Conservation (phyloP, 176 grass and related monocot genomes). For the Oropetium thomaeum region DNA sequence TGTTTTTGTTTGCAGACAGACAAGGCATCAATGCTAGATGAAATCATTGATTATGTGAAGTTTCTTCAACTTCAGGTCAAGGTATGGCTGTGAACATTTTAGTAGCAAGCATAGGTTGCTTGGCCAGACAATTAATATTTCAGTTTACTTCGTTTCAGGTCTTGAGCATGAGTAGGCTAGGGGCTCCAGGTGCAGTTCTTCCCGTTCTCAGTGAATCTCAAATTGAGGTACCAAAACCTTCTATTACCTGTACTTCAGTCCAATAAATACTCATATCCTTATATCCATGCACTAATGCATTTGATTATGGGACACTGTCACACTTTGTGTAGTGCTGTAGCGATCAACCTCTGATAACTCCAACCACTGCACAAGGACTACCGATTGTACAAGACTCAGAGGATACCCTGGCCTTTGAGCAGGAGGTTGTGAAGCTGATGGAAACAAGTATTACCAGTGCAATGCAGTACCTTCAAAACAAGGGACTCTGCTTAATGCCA, state of each 20-base stretch:
- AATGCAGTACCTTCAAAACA: conserved; percentile 86
- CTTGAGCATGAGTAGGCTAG: conserved; percentile 89
- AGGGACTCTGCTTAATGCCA: conserved; percentile 83
- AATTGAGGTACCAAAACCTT: conserved; percentile 47
- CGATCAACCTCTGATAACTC: conserved; percentile 5
- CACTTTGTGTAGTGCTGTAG: conserved; percentile 17
- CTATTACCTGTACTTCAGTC: background rate
- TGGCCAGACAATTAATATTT: background rate
- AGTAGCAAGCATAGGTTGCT: background rate
- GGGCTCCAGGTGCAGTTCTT: conserved; percentile 80
- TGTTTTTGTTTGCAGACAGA: conserved; percentile 64
- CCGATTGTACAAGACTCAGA: conserved; percentile 31
- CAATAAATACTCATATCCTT: background rate
- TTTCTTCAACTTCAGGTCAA: conserved; percentile 98
- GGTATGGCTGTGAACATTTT: conserved; percentile 36
- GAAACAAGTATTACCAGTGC: conserved; percentile 65
- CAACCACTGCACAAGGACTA: conserved; percentile 31
- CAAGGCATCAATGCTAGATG: conserved; percentile 83
- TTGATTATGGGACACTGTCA: background rate
- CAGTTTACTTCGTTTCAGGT: conserved; percentile 50
- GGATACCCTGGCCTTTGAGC: conserved; percentile 52
- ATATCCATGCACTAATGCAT: background rate
- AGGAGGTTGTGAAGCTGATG: conserved; percentile 71
- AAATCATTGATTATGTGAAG: conserved; percentile 94
- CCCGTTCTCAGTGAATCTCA: conserved; percentile 74